Conservation (phyloP, 2,329 filamentous ascomycete species). For the Neobulgaria alba region DNA sequence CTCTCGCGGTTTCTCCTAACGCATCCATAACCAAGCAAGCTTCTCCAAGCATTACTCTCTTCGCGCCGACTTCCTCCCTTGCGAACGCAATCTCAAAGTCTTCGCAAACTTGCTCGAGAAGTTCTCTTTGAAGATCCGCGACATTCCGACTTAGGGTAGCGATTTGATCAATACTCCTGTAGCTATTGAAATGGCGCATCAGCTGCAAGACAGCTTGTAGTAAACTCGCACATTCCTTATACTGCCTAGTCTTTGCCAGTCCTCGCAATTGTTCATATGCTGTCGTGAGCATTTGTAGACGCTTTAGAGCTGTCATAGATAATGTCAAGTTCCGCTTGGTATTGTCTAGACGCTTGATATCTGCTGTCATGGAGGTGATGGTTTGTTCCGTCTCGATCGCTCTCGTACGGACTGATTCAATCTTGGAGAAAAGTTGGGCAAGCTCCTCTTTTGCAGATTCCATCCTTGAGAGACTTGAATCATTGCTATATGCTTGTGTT, state of each 20-base stretch:
- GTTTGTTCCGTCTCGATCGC: slow-evolving; percentile 89
- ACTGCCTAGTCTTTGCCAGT: slow-evolving; percentile 78
- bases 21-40: slow-evolving; percentile 93
- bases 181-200: slow-evolving; percentile 98
- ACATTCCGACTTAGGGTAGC: slow-evolving; percentile 88
- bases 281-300: slow-evolving; percentile 96
- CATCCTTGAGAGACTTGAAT: slow-evolving; percentile 84
- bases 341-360: slow-evolving; percentile 93
- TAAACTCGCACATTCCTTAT: slow-evolving; percentile 87
- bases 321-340: slow-evolving; percentile 94
- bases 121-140: slow-evolving; percentile 81
- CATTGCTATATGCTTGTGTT: slow-evolving; percentile 74
- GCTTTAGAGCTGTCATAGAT: slow-evolving; percentile 95
- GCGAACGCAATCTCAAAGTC: slow-evolving; percentile 96
- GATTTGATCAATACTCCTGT: slow-evolving; percentile 96
- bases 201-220: slow-evolving; percentile 93
- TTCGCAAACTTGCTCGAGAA: slow-evolving; percentile 96
- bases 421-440: slow-evolving; percentile 83
- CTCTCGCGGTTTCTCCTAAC: slow-evolving; percentile 76
- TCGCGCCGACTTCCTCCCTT: slow-evolving; percentile 69
- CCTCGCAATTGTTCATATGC: slow-evolving; percentile 94
- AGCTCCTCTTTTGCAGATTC: slow-evolving; percentile 86
- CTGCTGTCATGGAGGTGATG: slow-evolving; percentile 97
- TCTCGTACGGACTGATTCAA: slow-evolving; percentile 82
- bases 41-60: slow-evolving; percentile 66